Evolutionary conservation across 1,284 basidiomycete genomes (phyloP).

Genomic region (Rhodotorula sp.): DNA sequence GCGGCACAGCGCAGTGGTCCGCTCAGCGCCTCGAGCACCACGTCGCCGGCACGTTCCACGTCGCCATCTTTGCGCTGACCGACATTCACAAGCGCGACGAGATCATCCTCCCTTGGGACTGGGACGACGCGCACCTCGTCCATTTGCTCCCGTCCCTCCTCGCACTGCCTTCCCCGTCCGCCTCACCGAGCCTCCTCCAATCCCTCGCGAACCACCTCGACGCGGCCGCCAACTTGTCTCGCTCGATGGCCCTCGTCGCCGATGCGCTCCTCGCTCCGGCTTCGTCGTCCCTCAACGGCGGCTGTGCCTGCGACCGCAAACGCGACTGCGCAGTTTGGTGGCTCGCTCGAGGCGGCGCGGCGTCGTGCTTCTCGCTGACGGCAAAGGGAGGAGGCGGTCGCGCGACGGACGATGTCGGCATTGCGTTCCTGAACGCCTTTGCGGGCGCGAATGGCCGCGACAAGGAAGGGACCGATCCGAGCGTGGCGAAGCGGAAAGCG

Average conservation of each 20-base stretch:
- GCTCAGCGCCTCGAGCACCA: slow-evolving; percentile 39
- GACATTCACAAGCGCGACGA: slow-evolving; percentile 80
- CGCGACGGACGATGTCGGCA: slow-evolving; percentile 4
- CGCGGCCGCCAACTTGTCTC: slow-evolving; percentile 27
- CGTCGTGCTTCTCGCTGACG: slow-evolving; percentile 6
- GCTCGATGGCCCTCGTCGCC: slow-evolving; percentile 28
- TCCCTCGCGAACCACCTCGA: neutral
- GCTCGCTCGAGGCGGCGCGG: slow-evolving; percentile 11
- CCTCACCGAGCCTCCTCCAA: slow-evolving; percentile 2
- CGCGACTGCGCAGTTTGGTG: slow-evolving; percentile 44
- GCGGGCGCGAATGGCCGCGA: slow-evolving; percentile 62
- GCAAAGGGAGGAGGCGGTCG: neutral
- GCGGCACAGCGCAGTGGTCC: slow-evolving; percentile 13
- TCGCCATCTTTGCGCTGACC: slow-evolving; percentile 78
- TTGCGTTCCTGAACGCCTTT: slow-evolving; percentile 56
- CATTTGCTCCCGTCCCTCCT: slow-evolving; percentile 64
- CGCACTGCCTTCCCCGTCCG: slow-evolving; percentile 9
- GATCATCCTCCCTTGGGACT: slow-evolving; percentile 90
- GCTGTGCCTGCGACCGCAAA: slow-evolving; percentile 44
- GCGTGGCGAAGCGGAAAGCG: slow-evolving; percentile 20
- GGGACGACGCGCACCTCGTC: slow-evolving; percentile 88
- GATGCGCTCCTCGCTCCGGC: slow-evolving; percentile 34
- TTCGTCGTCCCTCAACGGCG: slow-evolving; percentile 12
- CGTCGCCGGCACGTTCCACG: slow-evolving; percentile 58
- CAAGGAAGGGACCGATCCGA: slow-evolving; percentile 53